phyloP scores from a whole-genome alignment of 2,329 filamentous ascomycete genomes.

The Fusarium metavorans region DNA sequence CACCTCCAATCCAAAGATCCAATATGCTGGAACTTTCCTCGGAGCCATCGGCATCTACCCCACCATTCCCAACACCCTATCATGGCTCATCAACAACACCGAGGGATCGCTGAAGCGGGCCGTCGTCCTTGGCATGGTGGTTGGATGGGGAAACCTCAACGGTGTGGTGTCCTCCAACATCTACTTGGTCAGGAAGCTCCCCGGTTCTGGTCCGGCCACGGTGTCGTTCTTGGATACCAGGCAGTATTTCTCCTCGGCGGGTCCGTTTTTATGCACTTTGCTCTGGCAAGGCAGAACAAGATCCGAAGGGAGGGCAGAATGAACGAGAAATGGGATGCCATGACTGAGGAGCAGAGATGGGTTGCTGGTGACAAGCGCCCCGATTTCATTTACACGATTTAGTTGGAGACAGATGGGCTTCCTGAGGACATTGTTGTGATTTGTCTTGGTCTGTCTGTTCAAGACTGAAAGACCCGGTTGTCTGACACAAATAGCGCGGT shows the following conservation, averaged over 20 bases:
- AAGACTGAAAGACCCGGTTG: background rate
- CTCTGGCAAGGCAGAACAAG: conserved; percentile 70
- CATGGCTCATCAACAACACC: conserved; percentile 78
- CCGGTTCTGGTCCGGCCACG: conserved; percentile 64
- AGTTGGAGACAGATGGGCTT: background rate
- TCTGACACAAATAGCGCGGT: background rate
- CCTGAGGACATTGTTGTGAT: background rate
- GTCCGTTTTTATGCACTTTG: conserved; percentile 69
- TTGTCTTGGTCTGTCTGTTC: background rate
- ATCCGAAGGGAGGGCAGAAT: conserved; percentile 67
- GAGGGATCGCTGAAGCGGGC: conserved; percentile 74
- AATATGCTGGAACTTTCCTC: conserved; percentile 77
- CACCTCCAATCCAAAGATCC: conserved; percentile 63
- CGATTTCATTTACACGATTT: conserved; percentile 52
- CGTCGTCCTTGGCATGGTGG: conserved; percentile 78
- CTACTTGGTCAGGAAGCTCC: conserved; percentile 57
- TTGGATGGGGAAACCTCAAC: conserved; percentile 82
- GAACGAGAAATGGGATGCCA: conserved; percentile 67
- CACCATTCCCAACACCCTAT: conserved; percentile 76
- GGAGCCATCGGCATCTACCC: conserved; percentile 75
- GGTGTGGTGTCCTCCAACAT: conserved; percentile 75
- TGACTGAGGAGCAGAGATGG: conserved; percentile 66
- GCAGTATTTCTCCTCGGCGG: conserved; percentile 73
- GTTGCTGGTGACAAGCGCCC: conserved; percentile 66
- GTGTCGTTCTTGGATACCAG: conserved; percentile 73